A percentile compares a stretch with the other conserved stretches of the same genome.
Evolutionary conservation across 2,329 filamentous ascomycete genomes (phyloP).

Genomic region (Nemania abortiva): DNA sequence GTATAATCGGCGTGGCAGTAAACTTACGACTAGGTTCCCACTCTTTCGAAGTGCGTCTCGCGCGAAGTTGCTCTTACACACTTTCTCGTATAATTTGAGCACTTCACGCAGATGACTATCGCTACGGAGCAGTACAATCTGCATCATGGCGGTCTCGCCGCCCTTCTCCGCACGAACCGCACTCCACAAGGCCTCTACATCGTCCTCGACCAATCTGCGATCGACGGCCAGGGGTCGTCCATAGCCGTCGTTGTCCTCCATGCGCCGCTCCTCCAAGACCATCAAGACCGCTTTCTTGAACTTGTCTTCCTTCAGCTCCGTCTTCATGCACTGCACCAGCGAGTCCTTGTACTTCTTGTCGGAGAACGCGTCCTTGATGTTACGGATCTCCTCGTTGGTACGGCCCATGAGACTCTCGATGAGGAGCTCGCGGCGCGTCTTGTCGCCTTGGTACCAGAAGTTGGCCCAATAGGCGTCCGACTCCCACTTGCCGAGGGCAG

Average conservation of each 20-base stretch:
- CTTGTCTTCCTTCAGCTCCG: constrained; percentile 94
- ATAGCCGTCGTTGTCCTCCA: constrained; percentile 80
- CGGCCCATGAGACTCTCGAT: constrained; percentile 95
- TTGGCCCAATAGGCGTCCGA: constrained; percentile 98
- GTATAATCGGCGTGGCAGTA: background rate
- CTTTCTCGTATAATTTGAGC: constrained; percentile 78
- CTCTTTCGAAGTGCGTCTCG: constrained; percentile 89
- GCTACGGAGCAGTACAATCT: constrained; percentile 83
- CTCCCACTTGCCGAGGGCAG: constrained; percentile 90
- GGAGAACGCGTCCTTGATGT: constrained; percentile 88
- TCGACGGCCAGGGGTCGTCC: constrained; percentile 71
- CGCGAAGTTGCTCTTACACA: constrained; percentile 84
- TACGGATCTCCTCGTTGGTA: constrained; percentile 84
- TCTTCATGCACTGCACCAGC: constrained; percentile 86
- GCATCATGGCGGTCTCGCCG: constrained; percentile 88
- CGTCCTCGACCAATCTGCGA: constrained; percentile 71
- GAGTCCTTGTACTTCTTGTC: constrained; percentile 93
- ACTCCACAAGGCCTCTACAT: constrained; percentile 77
- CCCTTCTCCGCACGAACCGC: constrained; percentile 80
- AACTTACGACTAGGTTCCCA: constrained; percentile 87
- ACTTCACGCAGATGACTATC: constrained; percentile 86
- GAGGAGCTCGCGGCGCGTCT: constrained; percentile 85
- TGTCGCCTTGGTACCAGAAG: constrained; percentile 94
- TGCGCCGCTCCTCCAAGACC: constrained; percentile 83
- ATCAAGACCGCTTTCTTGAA: constrained; percentile 90